phyloP scores from a whole-genome alignment of 2,329 filamentous ascomycete genomes.

The Pseudocercospora eumusae region DNA sequence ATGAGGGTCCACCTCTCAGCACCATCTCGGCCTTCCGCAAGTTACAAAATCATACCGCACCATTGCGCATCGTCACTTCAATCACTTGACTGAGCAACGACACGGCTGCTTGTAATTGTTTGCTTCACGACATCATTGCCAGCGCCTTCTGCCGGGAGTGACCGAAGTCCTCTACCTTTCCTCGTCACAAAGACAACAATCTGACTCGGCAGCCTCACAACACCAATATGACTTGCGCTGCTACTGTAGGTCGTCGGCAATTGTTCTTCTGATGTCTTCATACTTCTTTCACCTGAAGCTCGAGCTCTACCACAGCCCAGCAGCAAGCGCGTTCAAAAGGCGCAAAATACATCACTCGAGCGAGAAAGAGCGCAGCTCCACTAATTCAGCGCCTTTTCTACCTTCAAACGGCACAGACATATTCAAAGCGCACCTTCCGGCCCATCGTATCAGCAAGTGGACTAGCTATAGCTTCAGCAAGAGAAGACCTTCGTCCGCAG shows the following conservation, averaged over 20 bases:
- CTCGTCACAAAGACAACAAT: constrained; percentile 3
- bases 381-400: constrained; percentile 35
- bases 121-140: neutral
- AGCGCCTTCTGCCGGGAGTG: neutral
- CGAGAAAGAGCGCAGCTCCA: constrained; percentile 12
- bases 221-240: constrained; percentile 5
- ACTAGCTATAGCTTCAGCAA: constrained; percentile 26
- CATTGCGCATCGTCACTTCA: neutral
- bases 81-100: neutral
- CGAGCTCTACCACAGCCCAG: constrained; percentile 55
- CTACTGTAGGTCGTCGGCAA: constrained; percentile 19
- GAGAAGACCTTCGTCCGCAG: constrained; percentile 15
- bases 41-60: neutral
- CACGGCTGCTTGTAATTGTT: neutral
- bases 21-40: neutral
- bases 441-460: constrained; percentile 46
- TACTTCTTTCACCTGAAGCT: constrained; percentile 60
- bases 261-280: constrained; percentile 8
- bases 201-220: neutral
- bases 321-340: constrained; percentile 20
- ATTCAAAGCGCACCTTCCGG: constrained; percentile 48
- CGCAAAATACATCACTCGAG: constrained; percentile 15
- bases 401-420: constrained; percentile 49
- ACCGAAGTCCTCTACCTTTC: neutral
- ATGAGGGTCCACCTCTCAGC: neutral